Evolutionary conservation across 495 filamentous ascomycete species (phyloP).

Genomic region (Aspergillus baeticus): DNA sequence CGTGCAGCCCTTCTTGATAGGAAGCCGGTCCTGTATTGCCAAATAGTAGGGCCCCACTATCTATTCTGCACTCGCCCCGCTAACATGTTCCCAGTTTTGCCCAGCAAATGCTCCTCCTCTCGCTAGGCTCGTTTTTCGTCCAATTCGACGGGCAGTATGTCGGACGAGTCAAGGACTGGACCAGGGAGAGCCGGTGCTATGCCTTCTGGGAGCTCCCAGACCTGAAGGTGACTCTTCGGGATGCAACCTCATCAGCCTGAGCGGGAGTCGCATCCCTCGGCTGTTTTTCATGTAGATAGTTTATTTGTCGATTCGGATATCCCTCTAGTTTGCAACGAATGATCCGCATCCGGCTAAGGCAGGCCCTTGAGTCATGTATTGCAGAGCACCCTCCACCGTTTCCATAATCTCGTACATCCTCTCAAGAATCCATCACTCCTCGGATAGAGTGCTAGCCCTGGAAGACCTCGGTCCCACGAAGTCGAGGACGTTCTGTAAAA

Average conservation of each 20-base stretch:
- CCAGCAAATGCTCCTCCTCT: slow-evolving; percentile 27
- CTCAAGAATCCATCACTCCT: too few species aligned
- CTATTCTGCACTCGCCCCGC: background rate
- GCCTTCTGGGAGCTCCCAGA: slow-evolving; percentile 30
- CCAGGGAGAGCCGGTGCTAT: slow-evolving; percentile 23
- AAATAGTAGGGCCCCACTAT: slow-evolving; percentile 18
- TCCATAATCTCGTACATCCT: too few species aligned
- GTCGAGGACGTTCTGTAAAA: too few species aligned
- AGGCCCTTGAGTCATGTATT: background rate
- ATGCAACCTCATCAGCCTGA: background rate
- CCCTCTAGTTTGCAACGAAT: background rate
- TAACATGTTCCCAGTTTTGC: slow-evolving; percentile 14
- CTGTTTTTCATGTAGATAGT: background rate
- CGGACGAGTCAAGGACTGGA: slow-evolving; percentile 26
- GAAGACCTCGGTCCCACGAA: too few species aligned
- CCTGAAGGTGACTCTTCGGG: slow-evolving; percentile 16
- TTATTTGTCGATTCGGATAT: background rate
- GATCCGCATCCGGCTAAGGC: background rate
- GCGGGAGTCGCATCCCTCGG: background rate
- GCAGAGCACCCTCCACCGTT: too few species aligned
- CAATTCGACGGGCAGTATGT: slow-evolving; percentile 26
- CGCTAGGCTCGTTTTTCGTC: slow-evolving; percentile 24
- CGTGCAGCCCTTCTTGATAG: slow-evolving; percentile 34
- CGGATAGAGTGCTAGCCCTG: too few species aligned
- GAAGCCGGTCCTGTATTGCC: slow-evolving; percentile 35